These are phyloP conservation scores for Sporothrix sp. DNA, from an alignment of 2,329 filamentous ascomycete genomes.

Conservation along the genomic window DNA sequence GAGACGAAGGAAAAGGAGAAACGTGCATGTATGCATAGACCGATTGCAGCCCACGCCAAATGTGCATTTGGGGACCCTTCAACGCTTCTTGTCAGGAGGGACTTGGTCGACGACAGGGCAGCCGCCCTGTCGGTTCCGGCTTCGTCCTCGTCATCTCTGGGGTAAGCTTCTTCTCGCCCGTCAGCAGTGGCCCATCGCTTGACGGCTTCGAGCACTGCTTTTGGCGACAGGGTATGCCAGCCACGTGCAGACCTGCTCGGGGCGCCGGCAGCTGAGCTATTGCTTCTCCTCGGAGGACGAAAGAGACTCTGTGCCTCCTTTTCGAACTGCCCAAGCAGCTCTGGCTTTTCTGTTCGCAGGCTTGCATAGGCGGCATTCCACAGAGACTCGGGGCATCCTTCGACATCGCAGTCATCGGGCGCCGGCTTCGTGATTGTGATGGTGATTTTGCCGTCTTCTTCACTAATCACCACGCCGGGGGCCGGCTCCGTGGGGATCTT, in stretches of 20 bases:
- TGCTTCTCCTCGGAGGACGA: slow-evolving; percentile 2
- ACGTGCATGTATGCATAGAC: slow-evolving; percentile 7
- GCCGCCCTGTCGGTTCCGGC: no score
- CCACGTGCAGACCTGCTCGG: neutral
- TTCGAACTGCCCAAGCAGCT: neutral
- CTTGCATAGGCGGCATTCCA: slow-evolving; percentile 3
- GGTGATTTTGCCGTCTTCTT: slow-evolving; percentile 8
- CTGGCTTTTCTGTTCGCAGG: neutral
- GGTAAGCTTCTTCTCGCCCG: neutral
- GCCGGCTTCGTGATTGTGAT: slow-evolving; percentile 3
- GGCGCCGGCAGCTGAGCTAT: slow-evolving; percentile 5
- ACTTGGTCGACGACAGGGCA: neutral
- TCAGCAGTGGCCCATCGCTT: neutral
- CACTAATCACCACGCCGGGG: slow-evolving; percentile 2
- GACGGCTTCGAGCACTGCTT: neutral
- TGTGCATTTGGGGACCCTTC: slow-evolving; percentile 3
- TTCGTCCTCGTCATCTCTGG: no score
- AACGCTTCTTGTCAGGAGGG: slow-evolving; percentile 4
- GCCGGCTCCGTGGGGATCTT: neutral
- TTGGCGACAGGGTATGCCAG: slow-evolving; percentile 7
- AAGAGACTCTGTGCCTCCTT: neutral
- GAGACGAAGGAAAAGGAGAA: neutral
- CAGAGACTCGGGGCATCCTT: no score
- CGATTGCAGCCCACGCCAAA: slow-evolving; percentile 6
- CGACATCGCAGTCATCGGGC: neutral